Evolutionary conservation across 2,329 filamentous ascomycete species (phyloP).

Genomic region (Pseudogymnoascus sp.): DNA sequence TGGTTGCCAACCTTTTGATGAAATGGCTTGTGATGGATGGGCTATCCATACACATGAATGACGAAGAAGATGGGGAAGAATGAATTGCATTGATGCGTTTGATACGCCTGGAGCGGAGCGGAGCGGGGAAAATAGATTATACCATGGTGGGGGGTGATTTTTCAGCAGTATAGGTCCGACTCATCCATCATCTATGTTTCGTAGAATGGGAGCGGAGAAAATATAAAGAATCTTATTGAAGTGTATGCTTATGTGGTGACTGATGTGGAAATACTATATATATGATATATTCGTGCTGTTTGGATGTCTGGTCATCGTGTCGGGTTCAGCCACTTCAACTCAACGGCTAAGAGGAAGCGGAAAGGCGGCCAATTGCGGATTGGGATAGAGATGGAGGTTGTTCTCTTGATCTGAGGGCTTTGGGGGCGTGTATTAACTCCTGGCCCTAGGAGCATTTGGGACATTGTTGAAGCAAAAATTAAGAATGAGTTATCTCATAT

Average conservation of each 20-base stretch:
- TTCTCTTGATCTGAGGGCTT: neutral
- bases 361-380: neutral
- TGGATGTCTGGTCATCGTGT: neutral
- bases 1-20: neutral
- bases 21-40: neutral
- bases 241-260: neutral
- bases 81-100: neutral
- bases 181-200: neutral
- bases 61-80: neutral
- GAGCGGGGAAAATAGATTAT: neutral
- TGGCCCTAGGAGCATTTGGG: too few relatives aligned
- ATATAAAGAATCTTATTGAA: neutral
- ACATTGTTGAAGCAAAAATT: too few relatives aligned
- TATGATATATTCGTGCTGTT: neutral
- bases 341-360: too few relatives aligned
- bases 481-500: too few relatives aligned
- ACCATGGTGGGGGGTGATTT: neutral
- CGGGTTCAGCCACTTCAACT: too few relatives aligned
- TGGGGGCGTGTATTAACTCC: too few relatives aligned
- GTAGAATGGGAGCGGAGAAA: neutral
- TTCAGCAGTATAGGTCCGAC: neutral
- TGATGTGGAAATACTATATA: neutral
- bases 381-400: neutral
- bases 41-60: neutral
- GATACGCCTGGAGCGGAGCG: neutral